These are phyloP conservation scores for Cladorrhinum samala DNA, from an alignment of 495 filamentous ascomycete species.

Conservation along the genomic window DNA sequence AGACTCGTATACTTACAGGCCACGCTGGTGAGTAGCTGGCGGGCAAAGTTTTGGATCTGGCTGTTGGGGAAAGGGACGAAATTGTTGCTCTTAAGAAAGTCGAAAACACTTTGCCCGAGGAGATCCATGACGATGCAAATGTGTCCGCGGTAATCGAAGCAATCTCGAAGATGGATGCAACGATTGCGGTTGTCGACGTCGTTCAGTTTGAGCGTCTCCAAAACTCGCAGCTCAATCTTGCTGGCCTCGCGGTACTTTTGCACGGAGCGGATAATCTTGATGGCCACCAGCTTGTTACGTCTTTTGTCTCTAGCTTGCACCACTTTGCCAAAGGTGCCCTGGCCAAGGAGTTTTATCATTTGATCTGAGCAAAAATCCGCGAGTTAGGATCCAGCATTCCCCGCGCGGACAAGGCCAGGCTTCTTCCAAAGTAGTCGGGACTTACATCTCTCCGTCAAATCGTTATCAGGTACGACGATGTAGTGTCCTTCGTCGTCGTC, in stretches of 20 bases:
- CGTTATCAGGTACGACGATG: conserved; percentile 75
- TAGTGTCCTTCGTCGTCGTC: conserved; percentile 98
- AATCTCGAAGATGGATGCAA: conserved; percentile 94
- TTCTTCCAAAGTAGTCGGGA: conserved; percentile 11
- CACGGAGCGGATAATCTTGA: conserved; percentile 97
- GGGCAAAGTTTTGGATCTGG: conserved; percentile 94
- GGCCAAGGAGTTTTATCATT: conserved; percentile 81
- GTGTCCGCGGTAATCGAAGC: conserved; percentile 95
- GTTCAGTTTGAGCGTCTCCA: conserved; percentile 84
- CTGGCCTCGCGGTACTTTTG: conserved; percentile 97
- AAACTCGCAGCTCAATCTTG: conserved; percentile 88
- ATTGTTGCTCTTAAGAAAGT: conserved; percentile 89
- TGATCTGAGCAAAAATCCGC: conserved; percentile 57
- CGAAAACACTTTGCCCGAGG: conserved; percentile 93
- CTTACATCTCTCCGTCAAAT: conserved; percentile 86
- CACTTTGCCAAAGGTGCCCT: conserved; percentile 97
- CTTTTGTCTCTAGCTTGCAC: conserved; percentile 82
- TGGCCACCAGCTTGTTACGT: conserved; percentile 71
- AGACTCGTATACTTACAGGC: conserved; percentile 65
- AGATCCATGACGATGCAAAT: conserved; percentile 99
- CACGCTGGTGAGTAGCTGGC: conserved; percentile 95
- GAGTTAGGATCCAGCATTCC: neutral
- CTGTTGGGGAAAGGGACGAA: conserved; percentile 99
- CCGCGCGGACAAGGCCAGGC: no score
- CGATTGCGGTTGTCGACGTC: conserved; percentile 89